These are phyloP conservation scores for Venturiaceae sp. DNA, from an alignment of 2,329 filamentous ascomycete species.

Conservation along the genomic window DNA sequence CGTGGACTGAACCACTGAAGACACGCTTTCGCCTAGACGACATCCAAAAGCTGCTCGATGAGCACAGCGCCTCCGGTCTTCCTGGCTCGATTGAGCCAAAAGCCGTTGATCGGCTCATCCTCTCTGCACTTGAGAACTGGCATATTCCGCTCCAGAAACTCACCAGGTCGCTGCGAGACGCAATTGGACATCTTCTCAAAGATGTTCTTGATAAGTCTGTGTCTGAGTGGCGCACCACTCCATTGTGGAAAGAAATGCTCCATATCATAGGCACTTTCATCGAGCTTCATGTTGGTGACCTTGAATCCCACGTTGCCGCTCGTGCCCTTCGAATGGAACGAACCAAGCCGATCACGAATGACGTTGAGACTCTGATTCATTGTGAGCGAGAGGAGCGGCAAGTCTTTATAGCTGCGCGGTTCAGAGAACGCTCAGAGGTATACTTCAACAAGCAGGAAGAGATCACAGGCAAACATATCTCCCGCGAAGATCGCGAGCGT, in stretches of 20 bases:
- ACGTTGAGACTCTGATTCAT: constrained; percentile 13
- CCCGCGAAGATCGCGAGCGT: neutral
- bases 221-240: constrained; percentile 16
- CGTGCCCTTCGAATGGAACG: constrained; percentile 21
- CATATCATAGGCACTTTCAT: constrained; percentile 17
- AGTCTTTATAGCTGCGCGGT: constrained; percentile 18
- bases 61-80: constrained; percentile 19
- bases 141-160: constrained; percentile 16
- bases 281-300: constrained; percentile 16
- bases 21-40: neutral
- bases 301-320: constrained; percentile 14
- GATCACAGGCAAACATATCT: constrained; percentile 11
- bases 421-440: constrained; percentile 15
- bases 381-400: constrained; percentile 14
- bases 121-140: constrained; percentile 21
- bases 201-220: constrained; percentile 21
- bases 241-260: constrained; percentile 17
- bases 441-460: constrained; percentile 17
- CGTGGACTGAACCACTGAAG: neutral
- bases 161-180: constrained; percentile 14
- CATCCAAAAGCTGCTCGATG: constrained; percentile 2
- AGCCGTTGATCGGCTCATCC: constrained; percentile 22
- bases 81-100: constrained; percentile 24
- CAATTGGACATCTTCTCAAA: constrained; percentile 13
- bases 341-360: constrained; percentile 25